Conservation (phyloP, 805 yeast species). For the Metschnikowia gelsemii region DNA sequence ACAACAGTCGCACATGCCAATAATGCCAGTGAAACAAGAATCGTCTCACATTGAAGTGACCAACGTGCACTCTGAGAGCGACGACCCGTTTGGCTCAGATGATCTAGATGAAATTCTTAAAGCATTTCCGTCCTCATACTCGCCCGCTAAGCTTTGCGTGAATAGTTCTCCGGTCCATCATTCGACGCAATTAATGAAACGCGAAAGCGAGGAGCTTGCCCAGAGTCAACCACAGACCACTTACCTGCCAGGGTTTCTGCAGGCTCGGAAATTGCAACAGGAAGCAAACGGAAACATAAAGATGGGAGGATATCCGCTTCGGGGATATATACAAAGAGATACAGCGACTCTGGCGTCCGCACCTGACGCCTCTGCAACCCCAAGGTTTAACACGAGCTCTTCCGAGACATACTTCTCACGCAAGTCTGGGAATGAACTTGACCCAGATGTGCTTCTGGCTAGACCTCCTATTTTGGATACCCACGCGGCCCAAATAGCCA, state of each 20-base stretch:
- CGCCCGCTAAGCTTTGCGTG: too few species aligned
- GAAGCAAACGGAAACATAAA: background rate
- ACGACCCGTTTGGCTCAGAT: slow-evolving; percentile 22
- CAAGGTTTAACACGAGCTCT: background rate
- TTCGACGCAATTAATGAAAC: too few species aligned
- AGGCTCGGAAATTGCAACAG: slow-evolving; percentile 3
- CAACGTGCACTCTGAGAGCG: slow-evolving; percentile 14
- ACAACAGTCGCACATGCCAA: background rate
- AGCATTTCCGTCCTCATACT: background rate
- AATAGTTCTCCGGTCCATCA: too few species aligned
- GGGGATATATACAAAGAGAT: too few species aligned
- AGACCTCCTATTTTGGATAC: background rate
- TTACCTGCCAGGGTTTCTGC: slow-evolving; percentile 1
- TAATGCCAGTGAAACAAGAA: too few species aligned
- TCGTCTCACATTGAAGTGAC: slow-evolving; percentile 4
- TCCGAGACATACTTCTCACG: slow-evolving; percentile 6
- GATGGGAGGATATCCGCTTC: too few species aligned
- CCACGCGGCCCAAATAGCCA: background rate
- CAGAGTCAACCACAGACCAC: background rate
- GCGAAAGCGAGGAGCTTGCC: too few species aligned
- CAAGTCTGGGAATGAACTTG: slow-evolving; percentile 4
- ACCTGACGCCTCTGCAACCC: background rate
- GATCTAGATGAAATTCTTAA: slow-evolving; percentile 21
- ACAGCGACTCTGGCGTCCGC: background rate
- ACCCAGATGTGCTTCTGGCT: background rate